Evolutionary conservation across 2,329 filamentous ascomycete species (phyloP).

Genomic region (Venturia oleaginea): DNA sequence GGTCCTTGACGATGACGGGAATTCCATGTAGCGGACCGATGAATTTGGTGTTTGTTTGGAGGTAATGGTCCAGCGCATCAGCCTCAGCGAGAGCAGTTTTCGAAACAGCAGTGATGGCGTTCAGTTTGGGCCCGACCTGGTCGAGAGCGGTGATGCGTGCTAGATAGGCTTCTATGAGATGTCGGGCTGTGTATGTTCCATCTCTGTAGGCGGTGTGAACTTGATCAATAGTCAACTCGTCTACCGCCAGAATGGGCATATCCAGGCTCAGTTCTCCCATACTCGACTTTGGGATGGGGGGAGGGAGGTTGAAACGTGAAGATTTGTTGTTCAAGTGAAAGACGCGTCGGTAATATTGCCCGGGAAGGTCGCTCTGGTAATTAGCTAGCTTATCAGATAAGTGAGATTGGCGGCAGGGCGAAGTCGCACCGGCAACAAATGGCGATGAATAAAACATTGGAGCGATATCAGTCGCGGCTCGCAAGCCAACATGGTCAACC

Average conservation of each 20-base stretch:
- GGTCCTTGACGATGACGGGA: conserved; percentile 10
- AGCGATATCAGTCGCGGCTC: neutral
- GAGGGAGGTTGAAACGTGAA: neutral
- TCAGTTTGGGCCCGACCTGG: neutral
- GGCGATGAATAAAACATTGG: neutral
- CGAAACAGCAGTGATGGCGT: conserved; percentile 6
- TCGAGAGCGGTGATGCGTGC: conserved; percentile 6
- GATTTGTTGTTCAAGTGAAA: neutral
- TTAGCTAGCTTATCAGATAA: conserved; percentile 5
- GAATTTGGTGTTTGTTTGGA: neutral
- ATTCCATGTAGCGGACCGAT: conserved; percentile 9
- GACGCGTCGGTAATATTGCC: neutral
- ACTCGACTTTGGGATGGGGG: neutral
- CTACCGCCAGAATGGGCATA: neutral
- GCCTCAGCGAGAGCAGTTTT: conserved; percentile 1
- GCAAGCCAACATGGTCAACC: neutral
- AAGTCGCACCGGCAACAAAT: neutral
- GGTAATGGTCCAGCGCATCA: conserved; percentile 8
- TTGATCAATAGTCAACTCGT: conserved; percentile 8
- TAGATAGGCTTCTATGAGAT: conserved; percentile 6
- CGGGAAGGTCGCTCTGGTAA: neutral
- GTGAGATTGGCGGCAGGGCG: neutral
- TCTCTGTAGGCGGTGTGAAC: conserved; percentile 7
- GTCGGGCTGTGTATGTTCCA: neutral
- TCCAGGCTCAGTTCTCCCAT: neutral